Conservation (phyloP, 75 land plant species). For the Pinus taeda region DNA sequence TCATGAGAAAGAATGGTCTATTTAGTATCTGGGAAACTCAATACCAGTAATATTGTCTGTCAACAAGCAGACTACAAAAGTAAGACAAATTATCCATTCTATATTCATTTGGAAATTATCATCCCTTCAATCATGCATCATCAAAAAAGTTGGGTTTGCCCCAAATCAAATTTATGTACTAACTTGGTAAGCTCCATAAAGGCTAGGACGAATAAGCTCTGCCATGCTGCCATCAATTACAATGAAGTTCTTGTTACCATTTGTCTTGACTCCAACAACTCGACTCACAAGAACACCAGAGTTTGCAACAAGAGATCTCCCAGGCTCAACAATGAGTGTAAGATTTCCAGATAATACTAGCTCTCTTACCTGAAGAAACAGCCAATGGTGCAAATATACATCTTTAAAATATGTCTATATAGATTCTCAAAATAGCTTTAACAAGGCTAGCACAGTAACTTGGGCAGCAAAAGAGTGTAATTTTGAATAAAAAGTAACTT, state of each 20-base stretch:
- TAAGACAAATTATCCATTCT: not conserved
- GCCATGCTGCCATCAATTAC: slow-evolving; percentile 99
- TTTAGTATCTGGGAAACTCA: no score
- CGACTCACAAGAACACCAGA: slow-evolving; percentile 84
- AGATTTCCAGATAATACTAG: slow-evolving; percentile 70
- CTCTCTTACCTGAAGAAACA: slow-evolving; percentile 63
- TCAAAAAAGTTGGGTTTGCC: not conserved
- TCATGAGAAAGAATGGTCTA: no score
- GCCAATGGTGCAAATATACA: not conserved
- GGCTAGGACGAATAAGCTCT: slow-evolving; percentile 95
- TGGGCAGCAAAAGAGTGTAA: not conserved
- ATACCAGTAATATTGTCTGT: not conserved
- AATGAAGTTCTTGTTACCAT: slow-evolving; percentile 95
- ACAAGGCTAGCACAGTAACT: not conserved
- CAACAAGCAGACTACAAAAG: not conserved
- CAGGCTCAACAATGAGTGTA: slow-evolving; percentile 94
- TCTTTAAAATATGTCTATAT: not conserved
- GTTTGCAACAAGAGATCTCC: slow-evolving; percentile 96
- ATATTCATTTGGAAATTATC: not conserved
- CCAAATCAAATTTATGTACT: not conserved
- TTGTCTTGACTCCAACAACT: slow-evolving; percentile 95
- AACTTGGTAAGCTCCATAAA: slow-evolving; percentile 97
- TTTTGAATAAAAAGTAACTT: not conserved
- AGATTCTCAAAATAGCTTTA: not conserved
- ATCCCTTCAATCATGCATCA: not conserved